Percentiles rank a stretch among this genome's conserved stretches.
Evolutionary conservation across 257 asterid species (phyloP).

Genomic region (Oldenlandia corymbosa): DNA sequence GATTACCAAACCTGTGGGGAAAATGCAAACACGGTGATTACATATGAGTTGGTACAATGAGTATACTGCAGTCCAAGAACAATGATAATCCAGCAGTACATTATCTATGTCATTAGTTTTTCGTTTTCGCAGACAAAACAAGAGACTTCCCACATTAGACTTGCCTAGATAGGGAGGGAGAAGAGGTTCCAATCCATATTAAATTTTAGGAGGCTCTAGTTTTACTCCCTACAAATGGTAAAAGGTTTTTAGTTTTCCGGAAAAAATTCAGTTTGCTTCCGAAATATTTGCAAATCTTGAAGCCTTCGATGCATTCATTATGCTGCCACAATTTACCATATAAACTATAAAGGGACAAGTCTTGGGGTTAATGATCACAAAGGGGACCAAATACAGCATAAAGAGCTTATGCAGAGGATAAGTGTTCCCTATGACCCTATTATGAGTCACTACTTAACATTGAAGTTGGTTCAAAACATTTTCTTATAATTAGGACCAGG

Average conservation of each 20-base stretch:
- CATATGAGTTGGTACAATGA: not conserved
- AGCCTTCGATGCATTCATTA: not conserved
- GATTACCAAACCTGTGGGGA: too few relatives aligned
- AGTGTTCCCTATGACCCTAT: too few relatives aligned
- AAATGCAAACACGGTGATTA: conserved; percentile 22
- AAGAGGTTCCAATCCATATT: not conserved
- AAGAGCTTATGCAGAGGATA: not conserved
- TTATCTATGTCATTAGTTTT: not conserved
- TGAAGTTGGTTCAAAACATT: too few relatives aligned
- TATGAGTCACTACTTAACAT: too few relatives aligned
- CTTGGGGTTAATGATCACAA: too few relatives aligned
- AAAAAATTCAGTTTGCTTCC: too few relatives aligned
- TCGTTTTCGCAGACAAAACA: not conserved
- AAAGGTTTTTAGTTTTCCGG: too few relatives aligned
- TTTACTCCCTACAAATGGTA: too few relatives aligned
- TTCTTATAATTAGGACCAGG: too few relatives aligned
- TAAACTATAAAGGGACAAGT: too few relatives aligned
- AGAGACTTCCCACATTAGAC: not conserved
- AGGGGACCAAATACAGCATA: not conserved
- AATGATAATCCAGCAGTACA: not conserved
- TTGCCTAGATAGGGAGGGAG: not conserved
- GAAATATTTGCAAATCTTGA: not conserved
- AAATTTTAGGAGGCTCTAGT: too few relatives aligned
- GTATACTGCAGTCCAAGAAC: not conserved
- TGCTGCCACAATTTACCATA: too few relatives aligned